phyloP scores from a whole-genome alignment of 2,329 filamentous ascomycete species.

The Exophiala calicioides region DNA sequence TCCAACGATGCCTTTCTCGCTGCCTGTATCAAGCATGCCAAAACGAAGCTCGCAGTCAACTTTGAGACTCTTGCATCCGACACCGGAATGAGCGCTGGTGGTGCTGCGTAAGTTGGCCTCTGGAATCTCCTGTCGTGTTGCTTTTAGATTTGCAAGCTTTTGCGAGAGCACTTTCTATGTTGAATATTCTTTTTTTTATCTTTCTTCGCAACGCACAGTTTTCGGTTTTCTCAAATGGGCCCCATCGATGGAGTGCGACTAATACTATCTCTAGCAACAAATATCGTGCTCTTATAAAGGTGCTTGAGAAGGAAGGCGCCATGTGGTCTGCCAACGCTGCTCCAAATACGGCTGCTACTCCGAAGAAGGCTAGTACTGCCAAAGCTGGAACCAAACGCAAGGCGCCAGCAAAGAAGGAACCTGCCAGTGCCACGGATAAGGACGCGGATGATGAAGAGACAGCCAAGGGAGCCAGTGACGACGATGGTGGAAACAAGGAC shows the following conservation, averaged over 20 bases:
- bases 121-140: not conserved
- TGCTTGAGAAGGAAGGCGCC: constrained; percentile 20
- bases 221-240: not conserved
- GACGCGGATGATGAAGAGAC: constrained; percentile 6
- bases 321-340: constrained; percentile 10
- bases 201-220: not conserved
- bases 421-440: not conserved
- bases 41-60: constrained; percentile 25
- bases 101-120: constrained; percentile 28
- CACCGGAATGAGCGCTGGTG: constrained; percentile 26
- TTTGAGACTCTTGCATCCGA: constrained; percentile 23
- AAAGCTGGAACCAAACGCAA: constrained; percentile 23
- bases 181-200: not conserved
- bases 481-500: constrained; percentile 7
- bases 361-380: constrained; percentile 7
- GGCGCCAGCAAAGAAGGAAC: constrained; percentile 21
- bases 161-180: not conserved
- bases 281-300: constrained; percentile 26
- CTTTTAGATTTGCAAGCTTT: not conserved
- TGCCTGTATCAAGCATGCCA: constrained; percentile 27
- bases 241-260: too few relatives aligned
- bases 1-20: constrained; percentile 23
- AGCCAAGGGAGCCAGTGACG: constrained; percentile 4
- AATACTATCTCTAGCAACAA: constrained; percentile 27
- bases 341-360: constrained; percentile 1